Conservation (phyloP, 2,329 filamentous ascomycete species). For the Diatrype stigma region DNA sequence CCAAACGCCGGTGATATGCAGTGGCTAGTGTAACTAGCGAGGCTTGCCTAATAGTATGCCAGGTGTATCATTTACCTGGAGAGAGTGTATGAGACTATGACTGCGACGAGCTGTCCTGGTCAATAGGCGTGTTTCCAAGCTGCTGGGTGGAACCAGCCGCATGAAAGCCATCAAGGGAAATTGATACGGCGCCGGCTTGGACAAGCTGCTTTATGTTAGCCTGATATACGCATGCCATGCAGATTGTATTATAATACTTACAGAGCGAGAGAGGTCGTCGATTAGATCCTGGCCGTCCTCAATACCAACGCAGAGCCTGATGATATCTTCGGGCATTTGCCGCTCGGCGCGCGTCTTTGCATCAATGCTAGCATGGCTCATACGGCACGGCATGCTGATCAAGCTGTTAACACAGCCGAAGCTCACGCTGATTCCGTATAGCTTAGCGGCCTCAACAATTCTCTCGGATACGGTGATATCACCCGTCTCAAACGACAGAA, state of each 20-base stretch:
- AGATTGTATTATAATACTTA: slow-evolving; percentile 47
- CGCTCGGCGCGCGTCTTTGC: slow-evolving; percentile 85
- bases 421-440: slow-evolving; percentile 95
- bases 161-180: slow-evolving; percentile 78
- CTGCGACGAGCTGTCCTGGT: slow-evolving; percentile 14
- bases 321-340: slow-evolving; percentile 94
- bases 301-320: slow-evolving; percentile 91
- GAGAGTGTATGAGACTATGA: slow-evolving; percentile 11
- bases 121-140: slow-evolving; percentile 11
- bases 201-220: slow-evolving; percentile 60
- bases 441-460: slow-evolving; percentile 85
- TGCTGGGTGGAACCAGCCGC: slow-evolving; percentile 39
- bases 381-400: slow-evolving; percentile 98
- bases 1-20: slow-evolving; percentile 11
- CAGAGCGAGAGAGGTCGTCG: slow-evolving; percentile 85
- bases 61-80: slow-evolving; percentile 13
- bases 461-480: slow-evolving; percentile 78
- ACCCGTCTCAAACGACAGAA: slow-evolving; percentile 94
- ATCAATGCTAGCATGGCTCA: slow-evolving; percentile 98
- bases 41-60: slow-evolving; percentile 7
- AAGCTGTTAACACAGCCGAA: slow-evolving; percentile 98
- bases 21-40: slow-evolving; percentile 7
- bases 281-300: slow-evolving; percentile 89
- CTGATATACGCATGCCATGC: neutral
- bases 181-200: slow-evolving; percentile 86